These are phyloP conservation scores for Rhodotorula sp. DNA, from an alignment of 1,284 basidiomycete genomes.

Conservation along the genomic window DNA sequence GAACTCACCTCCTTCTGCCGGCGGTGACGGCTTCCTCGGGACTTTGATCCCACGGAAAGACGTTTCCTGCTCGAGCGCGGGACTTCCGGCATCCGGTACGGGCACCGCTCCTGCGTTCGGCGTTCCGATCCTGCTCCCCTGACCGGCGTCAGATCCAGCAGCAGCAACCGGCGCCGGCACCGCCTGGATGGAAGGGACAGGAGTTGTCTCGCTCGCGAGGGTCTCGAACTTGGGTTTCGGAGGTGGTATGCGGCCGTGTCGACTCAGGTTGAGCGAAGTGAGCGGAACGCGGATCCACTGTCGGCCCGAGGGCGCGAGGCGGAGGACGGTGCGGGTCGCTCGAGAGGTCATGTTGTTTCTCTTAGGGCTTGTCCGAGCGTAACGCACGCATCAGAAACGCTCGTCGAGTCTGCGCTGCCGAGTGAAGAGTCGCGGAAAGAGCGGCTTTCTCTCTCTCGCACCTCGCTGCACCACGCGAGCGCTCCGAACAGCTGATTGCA, in stretches of 20 bases:
- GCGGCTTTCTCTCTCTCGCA: too few relatives aligned
- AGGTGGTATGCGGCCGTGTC: not conserved
- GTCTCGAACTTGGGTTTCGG: not conserved
- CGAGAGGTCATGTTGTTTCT: not conserved
- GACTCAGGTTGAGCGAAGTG: constrained; percentile 12
- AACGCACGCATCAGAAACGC: too few relatives aligned
- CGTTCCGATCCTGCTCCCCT: not conserved
- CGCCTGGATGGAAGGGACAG: constrained; percentile 5
- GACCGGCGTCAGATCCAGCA: not conserved
- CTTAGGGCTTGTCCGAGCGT: too few relatives aligned
- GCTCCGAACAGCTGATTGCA: too few relatives aligned
- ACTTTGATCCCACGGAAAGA: constrained; percentile 16
- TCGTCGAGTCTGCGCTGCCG: too few relatives aligned
- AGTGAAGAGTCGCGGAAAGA: too few relatives aligned
- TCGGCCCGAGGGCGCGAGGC: not conserved
- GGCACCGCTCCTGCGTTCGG: not conserved
- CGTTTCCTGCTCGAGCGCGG: not conserved
- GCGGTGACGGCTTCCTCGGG: constrained; percentile 16
- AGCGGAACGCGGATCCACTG: not conserved
- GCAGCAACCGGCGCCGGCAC: not conserved
- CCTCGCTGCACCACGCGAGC: too few relatives aligned
- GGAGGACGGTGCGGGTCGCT: not conserved
- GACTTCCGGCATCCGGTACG: not conserved
- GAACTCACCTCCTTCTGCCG: constrained; percentile 23
- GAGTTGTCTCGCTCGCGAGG: constrained; percentile 12